phyloP scores from a whole-genome alignment of 371 early-diverging fungal genomes.

The Zopfochytrium polystomum region DNA sequence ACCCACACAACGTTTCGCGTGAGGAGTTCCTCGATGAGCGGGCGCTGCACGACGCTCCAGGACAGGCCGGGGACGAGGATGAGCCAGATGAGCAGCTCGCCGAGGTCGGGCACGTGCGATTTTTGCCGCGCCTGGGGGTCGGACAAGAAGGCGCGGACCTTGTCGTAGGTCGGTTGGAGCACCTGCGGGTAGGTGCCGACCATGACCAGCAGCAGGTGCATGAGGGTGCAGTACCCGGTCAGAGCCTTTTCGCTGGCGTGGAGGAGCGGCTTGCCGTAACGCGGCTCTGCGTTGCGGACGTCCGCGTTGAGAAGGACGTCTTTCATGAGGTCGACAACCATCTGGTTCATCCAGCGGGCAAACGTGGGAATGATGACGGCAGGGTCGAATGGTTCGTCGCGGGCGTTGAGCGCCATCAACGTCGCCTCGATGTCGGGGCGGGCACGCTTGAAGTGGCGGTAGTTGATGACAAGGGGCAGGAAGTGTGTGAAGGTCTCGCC shows the following conservation, averaged over 20 bases:
- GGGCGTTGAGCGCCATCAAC: background rate
- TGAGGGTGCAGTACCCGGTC: conserved; percentile 21
- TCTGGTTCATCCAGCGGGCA: conserved; percentile 16
- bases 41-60: conserved; percentile 6
- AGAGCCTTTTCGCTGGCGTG: conserved; percentile 21
- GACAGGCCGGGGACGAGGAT: background rate
- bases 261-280: conserved; percentile 8
- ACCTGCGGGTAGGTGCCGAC: conserved; percentile 7
- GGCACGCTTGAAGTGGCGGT: conserved; percentile 10
- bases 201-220: conserved; percentile 22
- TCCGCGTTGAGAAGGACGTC: too few relatives aligned
- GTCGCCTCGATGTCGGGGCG: conserved; percentile 2
- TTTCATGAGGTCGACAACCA: conserved; percentile 26
- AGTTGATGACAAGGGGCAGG: conserved; percentile 16
- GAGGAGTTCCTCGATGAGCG: conserved; percentile 11
- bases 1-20: conserved; percentile 23
- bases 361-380: conserved; percentile 3
- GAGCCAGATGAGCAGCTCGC: conserved; percentile 17
- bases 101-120: conserved; percentile 13
- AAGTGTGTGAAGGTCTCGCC: conserved; percentile 21
- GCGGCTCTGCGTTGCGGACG: too few relatives aligned
- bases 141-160: conserved; percentile 4
- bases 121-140: conserved; percentile 11
- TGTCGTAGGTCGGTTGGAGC: background rate
- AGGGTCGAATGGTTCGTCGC: conserved; percentile 7